Percentiles rank a stretch among this genome's conserved stretches.
phyloP scores from a whole-genome alignment of 352 stramenopile genomes.

The Phytophthora brassicae region DNA sequence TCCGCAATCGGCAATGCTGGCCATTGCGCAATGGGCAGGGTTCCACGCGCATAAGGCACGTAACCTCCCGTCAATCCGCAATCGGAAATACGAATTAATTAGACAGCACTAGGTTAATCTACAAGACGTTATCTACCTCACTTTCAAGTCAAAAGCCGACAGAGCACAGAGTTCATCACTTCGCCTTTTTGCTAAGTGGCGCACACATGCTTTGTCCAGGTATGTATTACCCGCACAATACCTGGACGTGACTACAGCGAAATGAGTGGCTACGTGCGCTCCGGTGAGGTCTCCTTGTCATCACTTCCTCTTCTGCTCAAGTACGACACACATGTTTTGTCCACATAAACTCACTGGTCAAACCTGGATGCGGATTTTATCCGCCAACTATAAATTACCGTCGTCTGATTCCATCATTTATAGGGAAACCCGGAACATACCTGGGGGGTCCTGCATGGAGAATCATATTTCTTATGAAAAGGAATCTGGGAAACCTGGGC shows the following conservation, averaged over 20 bases:
- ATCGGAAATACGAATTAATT: too few species aligned
- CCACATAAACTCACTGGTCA: background rate
- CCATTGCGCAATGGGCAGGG: too few species aligned
- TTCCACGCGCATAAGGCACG: too few species aligned
- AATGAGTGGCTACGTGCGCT: background rate
- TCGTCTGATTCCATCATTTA: background rate
- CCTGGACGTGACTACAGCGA: background rate
- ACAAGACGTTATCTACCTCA: too few species aligned
- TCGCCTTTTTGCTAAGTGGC: background rate
- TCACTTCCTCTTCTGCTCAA: conserved; percentile 3
- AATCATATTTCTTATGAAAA: conserved; percentile 1
- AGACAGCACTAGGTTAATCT: too few species aligned
- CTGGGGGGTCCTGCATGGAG: background rate
- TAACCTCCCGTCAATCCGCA: too few species aligned
- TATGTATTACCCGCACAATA: conserved; percentile 1
- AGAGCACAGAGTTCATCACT: background rate
- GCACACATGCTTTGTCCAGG: background rate
- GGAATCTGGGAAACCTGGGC: conserved; percentile 1
- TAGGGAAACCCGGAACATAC: background rate
- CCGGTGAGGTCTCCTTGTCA: background rate
- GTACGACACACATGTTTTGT: background rate
- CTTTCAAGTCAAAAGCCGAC: background rate
- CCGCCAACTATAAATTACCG: background rate
- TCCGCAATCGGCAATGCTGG: too few species aligned
- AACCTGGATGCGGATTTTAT: background rate